Evolutionary conservation across 1,284 basidiomycete species (phyloP), one percentile per base, ranked within the genome.

Genomic region (Vanrija pseudolonga): DNA sequence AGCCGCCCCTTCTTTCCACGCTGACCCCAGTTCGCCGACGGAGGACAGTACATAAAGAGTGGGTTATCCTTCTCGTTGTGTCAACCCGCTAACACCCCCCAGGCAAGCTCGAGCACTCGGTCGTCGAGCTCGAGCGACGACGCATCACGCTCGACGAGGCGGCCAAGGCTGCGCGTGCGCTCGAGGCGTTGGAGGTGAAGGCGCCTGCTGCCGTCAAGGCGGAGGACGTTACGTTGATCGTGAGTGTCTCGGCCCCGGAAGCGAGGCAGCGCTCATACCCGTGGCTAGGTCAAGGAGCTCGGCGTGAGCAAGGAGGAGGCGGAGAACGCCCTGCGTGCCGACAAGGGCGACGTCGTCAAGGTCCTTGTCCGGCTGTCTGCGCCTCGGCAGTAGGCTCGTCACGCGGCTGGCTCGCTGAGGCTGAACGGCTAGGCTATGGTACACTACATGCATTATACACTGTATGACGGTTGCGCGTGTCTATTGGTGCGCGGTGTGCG

Each of bases 21-120:
- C 62, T 62, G 45, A 61, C 47, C 11, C 3, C 58, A 73, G 72
- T 74, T 73, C 47, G 67, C 67, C 15, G 72, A 74, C 52, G 70
- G 70, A 18, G 72, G 72, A 24, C 59, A 58, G 47, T 74, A 73
- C 55, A 67, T 70, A 61, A 73, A 71, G 56, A 53, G 72, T 74
- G 23, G 39, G 66, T 60, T 12, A n/a, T 3, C 18, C 22, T 14
- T 18, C 6, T 17, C 38, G 4, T 4, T 11, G 2, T 26, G 24
- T 26, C 4, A 26, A 43, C 28, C 7, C 1, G 8, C n/a, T 36
- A 14, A 32, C n/a, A 24, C 55, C 50, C 18, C 20, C 6, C 50
- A 73, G 72, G 65, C 54, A 72, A 69, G 50, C 64, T 74, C 22
- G 71, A 73, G 52, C 53, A 67, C 50, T 63, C 71, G 3, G 72